These are phyloP conservation scores for Saccharum officinarum DNA, from an alignment of 176 grass and related monocot species.

Conservation along the genomic window DNA sequence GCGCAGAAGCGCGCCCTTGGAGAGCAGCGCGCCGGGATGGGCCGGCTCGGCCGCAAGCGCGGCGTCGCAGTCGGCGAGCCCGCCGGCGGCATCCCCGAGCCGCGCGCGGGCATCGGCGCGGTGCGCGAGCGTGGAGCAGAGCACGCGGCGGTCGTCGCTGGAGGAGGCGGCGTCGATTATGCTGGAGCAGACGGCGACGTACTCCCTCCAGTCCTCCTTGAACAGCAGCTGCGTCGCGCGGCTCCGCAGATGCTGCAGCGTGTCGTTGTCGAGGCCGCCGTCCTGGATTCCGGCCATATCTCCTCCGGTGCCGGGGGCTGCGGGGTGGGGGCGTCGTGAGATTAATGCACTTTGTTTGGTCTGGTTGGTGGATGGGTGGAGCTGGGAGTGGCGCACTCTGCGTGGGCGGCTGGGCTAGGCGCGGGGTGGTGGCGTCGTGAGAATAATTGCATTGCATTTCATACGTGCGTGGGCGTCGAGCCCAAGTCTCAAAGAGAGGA, in stretches of 20 bases:
- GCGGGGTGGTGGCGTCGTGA: no score
- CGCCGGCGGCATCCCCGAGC: constrained; percentile 45
- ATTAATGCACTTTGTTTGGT: background rate
- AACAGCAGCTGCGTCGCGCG: constrained; percentile 67
- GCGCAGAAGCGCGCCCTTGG: constrained; percentile 69
- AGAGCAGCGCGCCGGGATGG: constrained; percentile 57
- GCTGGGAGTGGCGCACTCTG: constrained; percentile 26
- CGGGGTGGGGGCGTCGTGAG: background rate
- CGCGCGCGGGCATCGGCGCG: constrained; percentile 70
- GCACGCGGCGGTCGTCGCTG: constrained; percentile 42
- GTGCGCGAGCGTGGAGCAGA: constrained; percentile 58
- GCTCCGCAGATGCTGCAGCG: constrained; percentile 73
- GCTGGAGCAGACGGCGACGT: constrained; percentile 68
- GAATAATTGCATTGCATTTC: no score
- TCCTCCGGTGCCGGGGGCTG: background rate
- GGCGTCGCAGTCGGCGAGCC: constrained; percentile 60
- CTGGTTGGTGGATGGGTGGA: background rate
- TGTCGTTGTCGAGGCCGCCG: constrained; percentile 47
- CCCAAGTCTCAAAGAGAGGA: no score
- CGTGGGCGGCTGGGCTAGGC: background rate
- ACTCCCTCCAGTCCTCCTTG: constrained; percentile 80
- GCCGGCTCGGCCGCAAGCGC: constrained; percentile 54
- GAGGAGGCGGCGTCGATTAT: constrained; percentile 38
- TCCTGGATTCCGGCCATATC: constrained; percentile 16
- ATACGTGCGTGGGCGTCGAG: no score